Evolutionary conservation across 169 alveolate species (phyloP).

Genomic region (Cryptosporidium viatorum): DNA sequence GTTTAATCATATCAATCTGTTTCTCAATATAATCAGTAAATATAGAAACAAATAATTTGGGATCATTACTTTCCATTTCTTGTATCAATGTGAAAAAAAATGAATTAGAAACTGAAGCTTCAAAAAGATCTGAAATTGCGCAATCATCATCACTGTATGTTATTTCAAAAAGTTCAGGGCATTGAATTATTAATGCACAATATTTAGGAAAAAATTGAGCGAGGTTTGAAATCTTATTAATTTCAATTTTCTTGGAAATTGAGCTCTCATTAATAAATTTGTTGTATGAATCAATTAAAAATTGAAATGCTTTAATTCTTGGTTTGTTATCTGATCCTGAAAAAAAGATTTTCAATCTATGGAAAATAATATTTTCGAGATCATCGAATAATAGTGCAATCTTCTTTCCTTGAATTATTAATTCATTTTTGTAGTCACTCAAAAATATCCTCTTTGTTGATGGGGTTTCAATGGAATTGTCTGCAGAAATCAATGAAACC

Average conservation of each 20-base stretch:
- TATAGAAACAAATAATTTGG: not conserved
- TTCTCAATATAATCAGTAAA: slow-evolving; percentile 31
- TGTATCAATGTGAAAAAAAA: slow-evolving; percentile 7
- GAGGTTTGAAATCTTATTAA: not conserved
- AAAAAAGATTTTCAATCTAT: slow-evolving; percentile 32
- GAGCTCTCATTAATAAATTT: slow-evolving; percentile 40
- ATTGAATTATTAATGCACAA: slow-evolving; percentile 64
- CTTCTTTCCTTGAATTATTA: not conserved
- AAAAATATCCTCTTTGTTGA: not conserved
- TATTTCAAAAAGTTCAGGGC: slow-evolving; percentile 70
- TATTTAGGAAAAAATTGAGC: slow-evolving; percentile 38
- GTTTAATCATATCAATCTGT: not conserved
- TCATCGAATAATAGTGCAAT: slow-evolving; percentile 18
- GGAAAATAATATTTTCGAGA: slow-evolving; percentile 35
- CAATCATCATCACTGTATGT: not conserved
- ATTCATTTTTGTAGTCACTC: slow-evolving; percentile 17
- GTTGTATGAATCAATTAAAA: slow-evolving; percentile 37
- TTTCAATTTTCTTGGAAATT: not conserved
- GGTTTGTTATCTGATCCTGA: not conserved
- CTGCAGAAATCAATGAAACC: not conserved
- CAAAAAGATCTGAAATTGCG: slow-evolving; percentile 38
- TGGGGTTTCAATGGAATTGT: not conserved
- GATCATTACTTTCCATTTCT: slow-evolving; percentile 51
- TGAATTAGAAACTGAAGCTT: slow-evolving; percentile 12
- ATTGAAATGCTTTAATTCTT: slow-evolving; percentile 26